phyloP scores from a whole-genome alignment of 2,329 filamentous ascomycete species.

The Sporothrix luriei region DNA sequence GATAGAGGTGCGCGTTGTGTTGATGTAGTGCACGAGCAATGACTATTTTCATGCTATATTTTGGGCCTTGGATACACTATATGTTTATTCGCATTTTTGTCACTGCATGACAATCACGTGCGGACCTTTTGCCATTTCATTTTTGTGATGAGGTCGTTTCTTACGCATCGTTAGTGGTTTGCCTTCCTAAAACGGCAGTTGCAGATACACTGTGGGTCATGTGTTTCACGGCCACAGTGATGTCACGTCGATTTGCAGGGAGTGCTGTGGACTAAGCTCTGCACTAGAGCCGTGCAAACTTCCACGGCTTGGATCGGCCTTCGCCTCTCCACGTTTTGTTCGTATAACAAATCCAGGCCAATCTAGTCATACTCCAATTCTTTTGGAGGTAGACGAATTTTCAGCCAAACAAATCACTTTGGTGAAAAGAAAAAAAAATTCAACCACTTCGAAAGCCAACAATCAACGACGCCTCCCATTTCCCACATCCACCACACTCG shows the following conservation, averaged over 20 bases:
- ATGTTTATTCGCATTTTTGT: neutral
- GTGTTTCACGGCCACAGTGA: slow-evolving; percentile 7
- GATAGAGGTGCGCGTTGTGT: neutral
- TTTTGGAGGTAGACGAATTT: neutral
- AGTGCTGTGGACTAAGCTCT: neutral
- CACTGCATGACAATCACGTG: slow-evolving; percentile 15
- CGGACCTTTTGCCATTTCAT: neutral
- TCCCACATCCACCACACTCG: neutral
- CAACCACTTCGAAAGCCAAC: neutral
- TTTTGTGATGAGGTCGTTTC: neutral
- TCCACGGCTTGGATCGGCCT: slow-evolving; percentile 25
- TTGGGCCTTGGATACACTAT: neutral
- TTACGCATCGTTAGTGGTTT: slow-evolving; percentile 6
- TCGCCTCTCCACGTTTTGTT: neutral
- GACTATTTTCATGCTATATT: too few species aligned
- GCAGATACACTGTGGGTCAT: slow-evolving; percentile 13
- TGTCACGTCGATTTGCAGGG: slow-evolving; percentile 22
- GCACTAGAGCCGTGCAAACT: neutral
- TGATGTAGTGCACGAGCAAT: neutral
- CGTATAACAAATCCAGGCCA: too few species aligned
- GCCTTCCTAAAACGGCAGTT: slow-evolving; percentile 27
- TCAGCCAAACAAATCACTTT: neutral
- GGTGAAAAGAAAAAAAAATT: neutral
- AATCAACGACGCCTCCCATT: neutral
- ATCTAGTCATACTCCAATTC: neutral